Evolutionary conservation across 169 alveolate genomes (phyloP).

Genomic region (Plasmodium adleri): DNA sequence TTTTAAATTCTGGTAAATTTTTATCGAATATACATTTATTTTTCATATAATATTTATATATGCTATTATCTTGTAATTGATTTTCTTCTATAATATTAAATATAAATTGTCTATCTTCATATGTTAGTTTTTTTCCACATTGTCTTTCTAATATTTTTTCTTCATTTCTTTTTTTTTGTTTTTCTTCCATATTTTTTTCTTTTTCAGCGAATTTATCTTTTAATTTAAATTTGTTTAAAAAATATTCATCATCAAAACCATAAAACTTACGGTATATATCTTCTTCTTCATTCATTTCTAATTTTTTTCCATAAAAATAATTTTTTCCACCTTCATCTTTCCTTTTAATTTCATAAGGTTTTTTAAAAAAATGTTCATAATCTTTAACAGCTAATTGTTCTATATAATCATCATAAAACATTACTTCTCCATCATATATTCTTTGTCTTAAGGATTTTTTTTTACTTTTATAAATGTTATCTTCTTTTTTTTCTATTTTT

Average conservation of each 20-base stretch:
- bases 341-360: conserved; percentile 63
- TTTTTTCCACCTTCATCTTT: conserved; percentile 77
- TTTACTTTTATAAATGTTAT: background rate
- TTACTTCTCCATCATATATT: conserved; percentile 82
- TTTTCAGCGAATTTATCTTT: conserved; percentile 13
- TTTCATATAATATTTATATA: conserved; percentile 57
- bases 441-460: conserved; percentile 78
- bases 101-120: conserved; percentile 45
- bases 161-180: conserved; percentile 25
- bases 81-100: conserved; percentile 51
- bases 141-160: conserved; percentile 44
- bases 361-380: conserved; percentile 70
- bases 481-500: background rate
- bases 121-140: conserved; percentile 23
- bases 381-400: conserved; percentile 69
- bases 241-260: conserved; percentile 69
- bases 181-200: conserved; percentile 14
- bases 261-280: conserved; percentile 52
- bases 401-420: conserved; percentile 70
- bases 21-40: conserved; percentile 57
- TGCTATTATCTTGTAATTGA: conserved; percentile 14
- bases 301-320: conserved; percentile 70
- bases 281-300: conserved; percentile 36
- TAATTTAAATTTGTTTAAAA: conserved; percentile 20
- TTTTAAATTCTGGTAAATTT: conserved; percentile 53